Evolutionary conservation across 768 basidiomycete species (phyloP), one percentile per base, ranked within the genome.

Genomic region (Rhizopogon vinicolor): DNA sequence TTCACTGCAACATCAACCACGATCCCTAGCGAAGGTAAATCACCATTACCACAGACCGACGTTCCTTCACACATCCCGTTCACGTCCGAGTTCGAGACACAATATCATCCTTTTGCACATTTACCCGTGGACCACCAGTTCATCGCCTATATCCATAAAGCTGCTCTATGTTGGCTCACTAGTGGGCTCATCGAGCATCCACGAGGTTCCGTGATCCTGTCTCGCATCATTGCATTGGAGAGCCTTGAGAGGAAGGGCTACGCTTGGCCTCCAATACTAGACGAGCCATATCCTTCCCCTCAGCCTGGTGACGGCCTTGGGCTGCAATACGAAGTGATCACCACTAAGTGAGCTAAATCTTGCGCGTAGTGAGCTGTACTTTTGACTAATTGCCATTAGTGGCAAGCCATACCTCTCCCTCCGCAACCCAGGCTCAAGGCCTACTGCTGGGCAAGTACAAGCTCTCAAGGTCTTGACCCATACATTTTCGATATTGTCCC

Each of bases 401-500:
- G 58, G 55, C 45, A 64, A 80, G 51, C 64, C 75, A 1, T 89
- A 82, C 64, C 75, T 90, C 22, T 75, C 75, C 28, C 75, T 89
- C 28, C 57, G 60, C 3, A 75, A 77, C 13, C 72, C 78, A 19
- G 67, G 69, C 40, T 76, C 68, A 33, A 66, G 63, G 44, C 86
- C 87, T 2, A 85, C 82, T 31, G 69, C 79, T n/a, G 63, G 74
- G 41, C 89, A 91, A 64, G 60, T 71, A 12, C 87, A 87, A 63
- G 86, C 87, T 3, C 61, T 70, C 45, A 60, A 63, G 41, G 52
- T 71, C 44, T 64, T 70, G 19, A 72, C 69, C 1, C 67, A 67
- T 62, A 70, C 69, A 19, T 72, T 90, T 43, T 76, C 80, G 53
- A 78, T 89, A 14, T 75, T 90, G 5, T 78, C 82, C 37, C 35